phyloP scores from a whole-genome alignment of 2,329 filamentous ascomycete species.

The Colletotrichum phormii region DNA sequence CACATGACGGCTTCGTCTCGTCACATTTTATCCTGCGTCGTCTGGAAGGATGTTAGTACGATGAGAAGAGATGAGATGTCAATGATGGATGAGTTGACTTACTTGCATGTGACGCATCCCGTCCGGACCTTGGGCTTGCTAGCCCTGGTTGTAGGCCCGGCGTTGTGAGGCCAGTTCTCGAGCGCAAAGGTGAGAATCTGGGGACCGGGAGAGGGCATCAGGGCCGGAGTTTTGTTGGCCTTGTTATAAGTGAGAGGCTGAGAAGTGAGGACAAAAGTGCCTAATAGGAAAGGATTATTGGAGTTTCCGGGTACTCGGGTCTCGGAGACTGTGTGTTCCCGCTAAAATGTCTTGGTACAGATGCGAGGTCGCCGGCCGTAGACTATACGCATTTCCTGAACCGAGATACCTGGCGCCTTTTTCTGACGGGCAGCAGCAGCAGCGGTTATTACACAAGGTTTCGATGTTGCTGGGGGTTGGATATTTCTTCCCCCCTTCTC shows the following conservation, averaged over 20 bases:
- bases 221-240: background rate
- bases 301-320: background rate
- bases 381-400: background rate
- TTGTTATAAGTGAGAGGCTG: background rate
- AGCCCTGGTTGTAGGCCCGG: slow-evolving; percentile 26
- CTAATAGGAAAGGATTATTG: background rate
- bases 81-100: background rate
- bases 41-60: background rate
- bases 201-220: slow-evolving; percentile 3
- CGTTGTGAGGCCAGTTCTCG: slow-evolving; percentile 26
- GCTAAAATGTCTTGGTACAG: background rate
- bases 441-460: background rate
- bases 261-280: background rate
- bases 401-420: background rate
- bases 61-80: too few relatives aligned
- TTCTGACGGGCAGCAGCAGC: background rate
- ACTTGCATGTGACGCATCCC: slow-evolving; percentile 37
- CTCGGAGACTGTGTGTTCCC: background rate
- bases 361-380: background rate
- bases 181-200: slow-evolving; percentile 26
- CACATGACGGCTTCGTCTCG: slow-evolving; percentile 26
- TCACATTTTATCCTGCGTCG: slow-evolving; percentile 30
- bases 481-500: background rate
- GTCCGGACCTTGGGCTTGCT: slow-evolving; percentile 38
- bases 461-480: background rate